Conservation (phyloP, 108 stramenopile species). For the Pinguiococcus pyrenoidosus region DNA sequence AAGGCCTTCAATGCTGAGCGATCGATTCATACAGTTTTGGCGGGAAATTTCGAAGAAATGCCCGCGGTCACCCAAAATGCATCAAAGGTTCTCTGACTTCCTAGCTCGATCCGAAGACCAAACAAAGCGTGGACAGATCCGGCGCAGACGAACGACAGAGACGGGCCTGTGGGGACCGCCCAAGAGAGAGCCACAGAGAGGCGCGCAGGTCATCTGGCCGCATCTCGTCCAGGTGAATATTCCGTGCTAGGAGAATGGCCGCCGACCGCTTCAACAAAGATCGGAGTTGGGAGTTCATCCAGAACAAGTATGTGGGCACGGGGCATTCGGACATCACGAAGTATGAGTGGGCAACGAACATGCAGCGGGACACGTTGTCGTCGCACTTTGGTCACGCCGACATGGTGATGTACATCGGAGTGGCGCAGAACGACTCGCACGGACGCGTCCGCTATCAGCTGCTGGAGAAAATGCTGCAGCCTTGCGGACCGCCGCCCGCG, state of each 20-base stretch:
- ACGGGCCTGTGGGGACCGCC: too few species aligned
- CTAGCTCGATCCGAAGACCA: too few species aligned
- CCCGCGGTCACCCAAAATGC: too few species aligned
- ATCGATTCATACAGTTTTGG: too few species aligned
- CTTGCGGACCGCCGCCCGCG: slow-evolving; percentile 49
- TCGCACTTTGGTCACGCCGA: slow-evolving; percentile 86
- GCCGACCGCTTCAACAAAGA: slow-evolving; percentile 39
- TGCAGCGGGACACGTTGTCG: slow-evolving; percentile 93
- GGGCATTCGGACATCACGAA: slow-evolving; percentile 50
- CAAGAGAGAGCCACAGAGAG: too few species aligned
- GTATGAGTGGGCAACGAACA: slow-evolving; percentile 84
- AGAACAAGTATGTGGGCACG: slow-evolving; percentile 43
- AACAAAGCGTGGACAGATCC: too few species aligned
- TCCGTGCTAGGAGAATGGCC: slow-evolving; percentile 18
- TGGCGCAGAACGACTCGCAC: slow-evolving; percentile 85
- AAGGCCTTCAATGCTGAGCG: too few species aligned
- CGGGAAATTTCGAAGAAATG: too few species aligned
- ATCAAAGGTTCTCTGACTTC: too few species aligned
- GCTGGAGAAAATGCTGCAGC: slow-evolving; percentile 55
- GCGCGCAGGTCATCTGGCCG: too few species aligned
- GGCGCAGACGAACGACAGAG: too few species aligned
- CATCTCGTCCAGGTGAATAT: not conserved
- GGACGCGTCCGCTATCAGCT: slow-evolving; percentile 71
- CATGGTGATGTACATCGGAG: slow-evolving; percentile 79
- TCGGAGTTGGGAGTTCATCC: slow-evolving; percentile 40